Percentiles rank a stretch among this genome's conserved stretches.
Conservation (phyloP, 2,329 filamentous ascomycete genomes). For the Neonectria coccinea region DNA sequence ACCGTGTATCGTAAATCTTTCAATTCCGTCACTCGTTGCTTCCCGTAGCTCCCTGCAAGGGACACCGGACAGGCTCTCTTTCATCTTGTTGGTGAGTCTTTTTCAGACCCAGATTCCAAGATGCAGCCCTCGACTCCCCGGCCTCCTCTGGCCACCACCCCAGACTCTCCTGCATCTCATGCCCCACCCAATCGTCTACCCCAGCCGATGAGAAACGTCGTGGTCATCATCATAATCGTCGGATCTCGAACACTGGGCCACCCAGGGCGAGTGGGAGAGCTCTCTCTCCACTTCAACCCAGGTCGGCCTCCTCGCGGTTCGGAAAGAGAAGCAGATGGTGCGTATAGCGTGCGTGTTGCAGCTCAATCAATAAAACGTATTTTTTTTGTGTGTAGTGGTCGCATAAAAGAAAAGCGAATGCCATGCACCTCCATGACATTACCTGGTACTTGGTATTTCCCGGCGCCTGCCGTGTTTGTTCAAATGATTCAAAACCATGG, state of each 20-base stretch:
- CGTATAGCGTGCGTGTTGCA: constrained; percentile 38
- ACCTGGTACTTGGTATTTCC: constrained; percentile 40
- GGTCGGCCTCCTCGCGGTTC: constrained; percentile 10
- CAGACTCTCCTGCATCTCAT: constrained; percentile 30
- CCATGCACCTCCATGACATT: constrained; percentile 37
- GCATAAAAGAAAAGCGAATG: constrained; percentile 39
- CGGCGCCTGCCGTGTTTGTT: constrained; percentile 43
- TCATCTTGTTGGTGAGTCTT: constrained; percentile 25
- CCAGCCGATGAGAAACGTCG: constrained; percentile 37
- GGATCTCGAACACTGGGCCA: constrained; percentile 18
- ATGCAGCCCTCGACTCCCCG: constrained; percentile 19
- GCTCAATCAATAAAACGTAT: constrained; percentile 41
- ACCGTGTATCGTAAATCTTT: constrained; percentile 26
- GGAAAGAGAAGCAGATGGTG: constrained; percentile 29
- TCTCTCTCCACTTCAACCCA: neutral
- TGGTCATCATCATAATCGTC: constrained; percentile 43
- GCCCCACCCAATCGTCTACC: constrained; percentile 31
- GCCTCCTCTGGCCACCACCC: constrained; percentile 21
- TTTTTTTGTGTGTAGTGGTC: constrained; percentile 38
- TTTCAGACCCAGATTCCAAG: constrained; percentile 26
- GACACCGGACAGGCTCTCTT: constrained; percentile 17
- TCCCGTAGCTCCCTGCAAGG: constrained; percentile 6
- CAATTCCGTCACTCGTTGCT: constrained; percentile 17
- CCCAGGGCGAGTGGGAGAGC: neutral
- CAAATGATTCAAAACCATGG: constrained; percentile 45